These are phyloP conservation scores for Fusarium oligoseptatum DNA, from an alignment of 2,329 filamentous ascomycete genomes.

Conservation along the genomic window DNA sequence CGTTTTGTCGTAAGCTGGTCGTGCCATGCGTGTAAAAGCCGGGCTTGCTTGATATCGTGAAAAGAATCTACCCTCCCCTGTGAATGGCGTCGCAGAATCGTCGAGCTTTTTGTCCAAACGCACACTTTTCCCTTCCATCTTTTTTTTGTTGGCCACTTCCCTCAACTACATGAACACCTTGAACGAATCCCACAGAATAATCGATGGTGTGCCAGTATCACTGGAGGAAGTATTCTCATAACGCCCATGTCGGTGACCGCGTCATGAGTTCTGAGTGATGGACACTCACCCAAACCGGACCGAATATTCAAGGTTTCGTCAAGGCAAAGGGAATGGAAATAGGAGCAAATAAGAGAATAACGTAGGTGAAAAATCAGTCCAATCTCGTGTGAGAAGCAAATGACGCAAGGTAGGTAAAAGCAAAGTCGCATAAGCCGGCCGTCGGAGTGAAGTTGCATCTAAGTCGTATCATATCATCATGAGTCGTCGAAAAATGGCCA, in stretches of 20 bases:
- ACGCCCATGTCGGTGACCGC: not conserved
- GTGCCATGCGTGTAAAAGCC: constrained; percentile 8
- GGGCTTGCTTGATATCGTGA: not conserved
- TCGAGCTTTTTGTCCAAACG: constrained; percentile 23
- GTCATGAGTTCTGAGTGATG: not conserved
- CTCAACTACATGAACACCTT: not conserved
- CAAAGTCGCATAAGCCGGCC: constrained; percentile 28
- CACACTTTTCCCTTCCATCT: constrained; percentile 10
- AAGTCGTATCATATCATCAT: constrained; percentile 44
- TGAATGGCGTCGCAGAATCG: constrained; percentile 16
- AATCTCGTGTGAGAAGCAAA: constrained; percentile 21
- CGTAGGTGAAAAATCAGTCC: constrained; percentile 13
- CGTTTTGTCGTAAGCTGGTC: constrained; percentile 35
- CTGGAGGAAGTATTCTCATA: not conserved
- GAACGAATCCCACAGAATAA: not conserved
- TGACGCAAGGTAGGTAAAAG: constrained; percentile 1
- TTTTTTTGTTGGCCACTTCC: not conserved
- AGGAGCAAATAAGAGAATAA: not conserved
- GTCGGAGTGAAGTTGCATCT: constrained; percentile 42
- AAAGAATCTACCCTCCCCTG: constrained; percentile 8
- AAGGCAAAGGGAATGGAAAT: not conserved
- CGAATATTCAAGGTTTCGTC: not conserved
- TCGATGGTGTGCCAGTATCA: not conserved
- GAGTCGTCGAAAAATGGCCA: constrained; percentile 38
- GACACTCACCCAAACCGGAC: not conserved